A percentile compares a stretch with the other conserved stretches of the same genome.
Evolutionary conservation across 768 basidiomycete species (phyloP).

Genomic region (Suillus bovinus): DNA sequence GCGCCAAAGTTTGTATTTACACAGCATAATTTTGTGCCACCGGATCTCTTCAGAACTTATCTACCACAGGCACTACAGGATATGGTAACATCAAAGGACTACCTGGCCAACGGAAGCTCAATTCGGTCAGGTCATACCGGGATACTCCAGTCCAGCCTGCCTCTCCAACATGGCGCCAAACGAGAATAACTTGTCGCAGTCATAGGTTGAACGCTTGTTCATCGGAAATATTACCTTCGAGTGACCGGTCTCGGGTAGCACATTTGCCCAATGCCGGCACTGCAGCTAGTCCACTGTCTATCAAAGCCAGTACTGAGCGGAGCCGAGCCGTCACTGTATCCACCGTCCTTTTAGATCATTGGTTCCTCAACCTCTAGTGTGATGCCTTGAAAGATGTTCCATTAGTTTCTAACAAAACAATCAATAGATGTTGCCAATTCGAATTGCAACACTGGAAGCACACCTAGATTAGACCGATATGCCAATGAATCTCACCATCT

Average conservation of each 20-base stretch:
- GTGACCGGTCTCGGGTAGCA: no score
- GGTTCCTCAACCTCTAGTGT: no score
- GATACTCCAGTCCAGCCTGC: no score
- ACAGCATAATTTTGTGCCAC: neutral
- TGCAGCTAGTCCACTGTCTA: no score
- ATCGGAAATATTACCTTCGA: no score
- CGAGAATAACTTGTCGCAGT: no score
- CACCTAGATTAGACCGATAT: neutral
- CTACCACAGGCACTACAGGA: slow-evolving; percentile 2
- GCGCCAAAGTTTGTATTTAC: neutral
- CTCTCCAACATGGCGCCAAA: no score
- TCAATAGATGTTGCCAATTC: neutral
- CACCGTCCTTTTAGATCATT: neutral
- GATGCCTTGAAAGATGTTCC: neutral
- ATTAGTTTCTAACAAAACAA: neutral
- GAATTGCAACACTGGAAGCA: neutral
- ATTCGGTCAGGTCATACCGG: neutral
- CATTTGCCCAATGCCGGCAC: no score
- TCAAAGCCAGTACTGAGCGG: no score
- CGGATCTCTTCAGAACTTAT: neutral
- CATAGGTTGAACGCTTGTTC: no score
- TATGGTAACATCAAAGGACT: slow-evolving; percentile 1
- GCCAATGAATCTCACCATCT: neutral
- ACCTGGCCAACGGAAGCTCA: neutral
- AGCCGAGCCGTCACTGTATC: no score